Conservation (phyloP, 2,329 filamentous ascomycete species). For the Xylariaceae sp. region DNA sequence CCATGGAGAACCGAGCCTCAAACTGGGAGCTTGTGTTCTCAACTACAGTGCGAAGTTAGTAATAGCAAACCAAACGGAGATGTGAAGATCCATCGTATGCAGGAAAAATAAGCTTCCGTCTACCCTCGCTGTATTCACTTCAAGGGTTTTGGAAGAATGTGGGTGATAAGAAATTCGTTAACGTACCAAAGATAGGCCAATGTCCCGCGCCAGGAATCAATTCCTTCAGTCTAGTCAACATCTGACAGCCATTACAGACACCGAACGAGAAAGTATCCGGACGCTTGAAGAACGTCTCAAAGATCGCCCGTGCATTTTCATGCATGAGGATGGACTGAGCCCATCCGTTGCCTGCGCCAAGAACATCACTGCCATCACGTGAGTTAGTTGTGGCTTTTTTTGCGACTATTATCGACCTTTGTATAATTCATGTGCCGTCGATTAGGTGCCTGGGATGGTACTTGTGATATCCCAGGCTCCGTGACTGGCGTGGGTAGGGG, state of each 20-base stretch:
- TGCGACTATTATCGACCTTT: not conserved
- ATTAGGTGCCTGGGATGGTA: too few species aligned
- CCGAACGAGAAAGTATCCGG: slow-evolving; percentile 90
- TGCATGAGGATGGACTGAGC: slow-evolving; percentile 91
- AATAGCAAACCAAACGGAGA: not conserved
- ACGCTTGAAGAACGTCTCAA: slow-evolving; percentile 82
- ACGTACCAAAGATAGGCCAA: slow-evolving; percentile 74
- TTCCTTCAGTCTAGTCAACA: slow-evolving; percentile 80
- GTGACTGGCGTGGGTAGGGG: not conserved
- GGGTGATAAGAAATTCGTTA: not conserved
- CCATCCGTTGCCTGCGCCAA: slow-evolving; percentile 97
- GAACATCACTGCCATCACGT: slow-evolving; percentile 51
- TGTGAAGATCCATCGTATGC: too few species aligned
- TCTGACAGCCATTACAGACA: slow-evolving; percentile 97
- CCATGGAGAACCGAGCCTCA: slow-evolving; percentile 86
- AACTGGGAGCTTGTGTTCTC: slow-evolving; percentile 86
- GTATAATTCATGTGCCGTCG: too few species aligned
- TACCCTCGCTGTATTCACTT: not conserved
- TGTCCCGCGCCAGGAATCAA: slow-evolving; percentile 81
- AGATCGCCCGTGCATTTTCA: slow-evolving; percentile 73
- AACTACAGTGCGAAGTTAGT: slow-evolving; percentile 44
- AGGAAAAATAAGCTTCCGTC: too few species aligned
- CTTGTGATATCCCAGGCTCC: not conserved
- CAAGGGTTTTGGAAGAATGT: not conserved
- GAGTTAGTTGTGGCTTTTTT: not conserved